These are phyloP conservation scores for Elsinoe australis DNA, from an alignment of 2,329 filamentous ascomycete genomes.

Conservation along the genomic window DNA sequence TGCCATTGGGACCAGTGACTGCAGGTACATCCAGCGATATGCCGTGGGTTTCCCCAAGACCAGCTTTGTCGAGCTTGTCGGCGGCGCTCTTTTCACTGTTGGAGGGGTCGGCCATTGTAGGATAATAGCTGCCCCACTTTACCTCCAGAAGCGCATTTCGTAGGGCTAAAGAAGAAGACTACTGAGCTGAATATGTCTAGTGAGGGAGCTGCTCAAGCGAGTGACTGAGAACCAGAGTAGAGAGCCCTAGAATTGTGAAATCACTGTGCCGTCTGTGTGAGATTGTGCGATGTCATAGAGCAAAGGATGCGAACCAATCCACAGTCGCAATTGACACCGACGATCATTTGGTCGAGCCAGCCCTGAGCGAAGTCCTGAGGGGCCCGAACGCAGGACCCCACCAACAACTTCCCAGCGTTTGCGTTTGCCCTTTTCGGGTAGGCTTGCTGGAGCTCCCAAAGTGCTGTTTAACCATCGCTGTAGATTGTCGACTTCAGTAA, in stretches of 20 bases:
- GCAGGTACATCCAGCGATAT: conserved; percentile 42
- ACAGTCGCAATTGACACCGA: conserved; percentile 14
- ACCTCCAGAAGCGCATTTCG: conserved; percentile 11
- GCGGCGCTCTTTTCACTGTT: conserved; percentile 2
- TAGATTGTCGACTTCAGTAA: no score
- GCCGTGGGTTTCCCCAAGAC: conserved; percentile 41
- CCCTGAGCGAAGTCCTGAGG: conserved; percentile 11
- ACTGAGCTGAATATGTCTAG: not conserved
- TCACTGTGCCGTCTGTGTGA: not conserved
- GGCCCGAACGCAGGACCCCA: conserved; percentile 6
- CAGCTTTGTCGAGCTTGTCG: conserved; percentile 21
- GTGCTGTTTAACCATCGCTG: not conserved
- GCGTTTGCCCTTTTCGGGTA: conserved; percentile 11
- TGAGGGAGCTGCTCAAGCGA: not conserved
- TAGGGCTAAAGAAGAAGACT: not conserved
- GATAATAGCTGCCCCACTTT: conserved; percentile 15
- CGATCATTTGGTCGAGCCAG: conserved; percentile 12
- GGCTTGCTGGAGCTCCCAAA: conserved; percentile 3
- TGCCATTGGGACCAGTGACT: conserved; percentile 29
- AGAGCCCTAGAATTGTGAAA: not conserved
- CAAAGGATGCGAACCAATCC: conserved; percentile 12
- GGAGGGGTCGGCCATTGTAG: conserved; percentile 25
- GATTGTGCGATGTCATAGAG: conserved; percentile 1
- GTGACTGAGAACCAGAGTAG: not conserved
- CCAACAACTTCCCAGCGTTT: not conserved